phyloP scores from a whole-genome alignment of 306 rosid species.

The Begonia fuchsioides region DNA sequence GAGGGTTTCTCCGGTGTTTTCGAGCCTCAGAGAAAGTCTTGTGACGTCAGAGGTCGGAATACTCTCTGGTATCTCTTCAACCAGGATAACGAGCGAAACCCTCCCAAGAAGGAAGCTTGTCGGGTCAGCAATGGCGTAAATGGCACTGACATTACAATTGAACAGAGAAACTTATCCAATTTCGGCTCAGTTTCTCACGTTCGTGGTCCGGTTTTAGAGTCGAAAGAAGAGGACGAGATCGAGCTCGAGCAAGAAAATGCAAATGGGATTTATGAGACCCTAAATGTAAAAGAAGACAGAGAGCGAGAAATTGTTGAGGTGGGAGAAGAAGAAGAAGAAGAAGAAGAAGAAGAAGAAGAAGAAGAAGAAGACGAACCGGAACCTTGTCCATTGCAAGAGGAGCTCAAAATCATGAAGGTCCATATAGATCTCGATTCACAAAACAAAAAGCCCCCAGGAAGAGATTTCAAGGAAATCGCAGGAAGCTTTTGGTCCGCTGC shows the following conservation, averaged over 20 bases:
- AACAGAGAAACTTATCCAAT: slow-evolving; percentile 17
- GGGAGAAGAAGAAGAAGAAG: slow-evolving; percentile 13
- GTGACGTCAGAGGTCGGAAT: slow-evolving; percentile 81
- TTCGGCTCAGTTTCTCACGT: slow-evolving; percentile 29
- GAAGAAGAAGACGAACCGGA: slow-evolving; percentile 7
- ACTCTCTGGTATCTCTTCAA: slow-evolving; percentile 60
- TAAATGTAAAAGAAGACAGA: slow-evolving; percentile 36
- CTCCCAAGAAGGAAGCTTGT: slow-evolving; percentile 25
- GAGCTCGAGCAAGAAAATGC: slow-evolving; percentile 12
- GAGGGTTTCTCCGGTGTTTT: slow-evolving; percentile 67
- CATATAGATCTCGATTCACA: slow-evolving; percentile 89
- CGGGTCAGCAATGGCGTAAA: slow-evolving; percentile 4
- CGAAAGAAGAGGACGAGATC: slow-evolving; percentile 30
- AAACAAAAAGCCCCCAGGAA: slow-evolving; percentile 49
- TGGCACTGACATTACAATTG: slow-evolving; percentile 21
- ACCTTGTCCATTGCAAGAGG: slow-evolving; percentile 14
- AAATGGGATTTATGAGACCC: slow-evolving; percentile 31
- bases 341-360: slow-evolving; percentile 17
- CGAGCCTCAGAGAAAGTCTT: slow-evolving; percentile 86
- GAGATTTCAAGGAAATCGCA: slow-evolving; percentile 82
- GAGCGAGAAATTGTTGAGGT: slow-evolving; percentile 52
- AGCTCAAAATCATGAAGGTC: slow-evolving; percentile 73
- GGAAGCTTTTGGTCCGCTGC: slow-evolving; percentile 98
- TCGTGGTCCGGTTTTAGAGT: slow-evolving; percentile 41
- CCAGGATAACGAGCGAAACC: slow-evolving; percentile 62